These are phyloP conservation scores for Metschnikowia dekortorum DNA, from an alignment of 805 yeast species.

Conservation along the genomic window DNA sequence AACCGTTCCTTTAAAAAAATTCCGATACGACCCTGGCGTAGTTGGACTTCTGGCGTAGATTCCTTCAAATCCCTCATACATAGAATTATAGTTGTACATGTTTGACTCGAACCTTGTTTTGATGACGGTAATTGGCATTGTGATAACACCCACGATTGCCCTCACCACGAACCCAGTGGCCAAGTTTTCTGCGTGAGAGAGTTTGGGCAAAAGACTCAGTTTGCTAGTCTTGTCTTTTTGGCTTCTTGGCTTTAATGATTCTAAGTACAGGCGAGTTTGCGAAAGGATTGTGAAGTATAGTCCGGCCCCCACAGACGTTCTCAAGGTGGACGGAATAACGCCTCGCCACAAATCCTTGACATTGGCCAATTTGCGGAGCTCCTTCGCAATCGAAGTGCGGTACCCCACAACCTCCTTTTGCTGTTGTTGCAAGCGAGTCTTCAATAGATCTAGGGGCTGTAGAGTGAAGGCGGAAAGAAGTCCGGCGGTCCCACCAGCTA, in stretches of 20 bases:
- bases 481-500: constrained; percentile 85
- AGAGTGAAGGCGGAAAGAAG: constrained; percentile 70
- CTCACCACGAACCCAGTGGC: constrained; percentile 75
- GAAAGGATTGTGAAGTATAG: constrained; percentile 75
- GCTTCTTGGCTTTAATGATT: constrained; percentile 21
- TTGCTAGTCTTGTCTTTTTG: constrained; percentile 23
- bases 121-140: constrained; percentile 92
- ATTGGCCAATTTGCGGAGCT: constrained; percentile 39
- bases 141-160: constrained; percentile 74
- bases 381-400: constrained; percentile 32
- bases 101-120: constrained; percentile 89
- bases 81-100: constrained; percentile 61
- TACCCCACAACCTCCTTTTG: constrained; percentile 22
- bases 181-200: constrained; percentile 66
- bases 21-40: constrained; percentile 45
- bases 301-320: constrained; percentile 90
- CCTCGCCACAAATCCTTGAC: constrained; percentile 80
- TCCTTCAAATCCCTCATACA: constrained; percentile 54
- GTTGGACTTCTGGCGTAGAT: constrained; percentile 37
- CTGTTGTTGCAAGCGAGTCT: constrained; percentile 74
- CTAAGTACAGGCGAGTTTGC: constrained; percentile 49
- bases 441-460: constrained; percentile 86
- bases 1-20: constrained; percentile 82
- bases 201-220: constrained; percentile 55
- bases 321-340: constrained; percentile 80